These are phyloP conservation scores for Globisporangium nodosum DNA, from an alignment of 352 stramenopile species.

Conservation along the genomic window DNA sequence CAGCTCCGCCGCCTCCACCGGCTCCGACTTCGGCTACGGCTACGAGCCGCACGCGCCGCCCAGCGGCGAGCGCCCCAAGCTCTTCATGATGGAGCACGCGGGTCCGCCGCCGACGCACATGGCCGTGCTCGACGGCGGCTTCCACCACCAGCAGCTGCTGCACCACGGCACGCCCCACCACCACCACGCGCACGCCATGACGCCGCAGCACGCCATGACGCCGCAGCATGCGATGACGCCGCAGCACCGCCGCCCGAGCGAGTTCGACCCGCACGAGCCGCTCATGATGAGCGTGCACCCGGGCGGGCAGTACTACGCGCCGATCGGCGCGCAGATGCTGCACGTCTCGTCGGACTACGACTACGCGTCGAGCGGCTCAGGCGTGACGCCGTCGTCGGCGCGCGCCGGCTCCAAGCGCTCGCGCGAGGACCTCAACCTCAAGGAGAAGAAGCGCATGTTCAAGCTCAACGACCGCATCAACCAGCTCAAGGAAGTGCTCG, in stretches of 20 bases:
- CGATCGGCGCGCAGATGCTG: constrained; percentile 31
- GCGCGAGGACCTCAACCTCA: constrained; percentile 75
- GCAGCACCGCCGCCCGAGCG: constrained; percentile 24
- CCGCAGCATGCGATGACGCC: constrained; percentile 39
- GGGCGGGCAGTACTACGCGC: constrained; percentile 37
- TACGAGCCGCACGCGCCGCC: neutral
- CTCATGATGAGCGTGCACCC: constrained; percentile 49
- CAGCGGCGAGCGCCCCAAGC: constrained; percentile 38
- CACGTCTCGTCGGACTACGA: constrained; percentile 57
- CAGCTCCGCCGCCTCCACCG: neutral
- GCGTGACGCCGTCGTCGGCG: constrained; percentile 27
- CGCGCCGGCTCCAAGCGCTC: constrained; percentile 46
- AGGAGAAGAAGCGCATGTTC: constrained; percentile 89
- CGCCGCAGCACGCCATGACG: constrained; percentile 26
- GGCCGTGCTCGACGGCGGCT: constrained; percentile 27
- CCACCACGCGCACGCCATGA: constrained; percentile 26
- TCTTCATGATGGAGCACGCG: constrained; percentile 34
- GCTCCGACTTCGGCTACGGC: neutral
- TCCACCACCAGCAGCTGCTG: constrained; percentile 35
- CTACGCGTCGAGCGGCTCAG: constrained; percentile 30
- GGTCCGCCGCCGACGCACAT: constrained; percentile 5
- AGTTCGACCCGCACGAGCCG: constrained; percentile 48
- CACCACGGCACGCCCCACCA: constrained; percentile 29
- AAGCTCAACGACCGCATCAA: constrained; percentile 87
- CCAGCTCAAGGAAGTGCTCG: constrained; percentile 58